These are phyloP conservation scores for Hydrangea macrophylla DNA, from an alignment of 148 eudicot species.

Conservation along the genomic window DNA sequence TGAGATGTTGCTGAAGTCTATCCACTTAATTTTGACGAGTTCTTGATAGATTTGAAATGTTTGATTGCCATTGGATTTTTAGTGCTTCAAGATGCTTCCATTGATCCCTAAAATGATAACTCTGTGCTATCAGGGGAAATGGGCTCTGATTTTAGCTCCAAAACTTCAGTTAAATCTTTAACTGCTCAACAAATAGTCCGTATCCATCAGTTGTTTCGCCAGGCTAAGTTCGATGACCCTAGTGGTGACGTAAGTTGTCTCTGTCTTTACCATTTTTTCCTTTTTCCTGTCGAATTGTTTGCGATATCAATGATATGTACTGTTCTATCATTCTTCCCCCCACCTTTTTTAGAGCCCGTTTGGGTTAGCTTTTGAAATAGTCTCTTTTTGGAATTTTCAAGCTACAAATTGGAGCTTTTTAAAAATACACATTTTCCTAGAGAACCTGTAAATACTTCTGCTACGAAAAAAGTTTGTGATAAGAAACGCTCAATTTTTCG, in stretches of 20 bases:
- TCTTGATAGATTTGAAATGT: neutral
- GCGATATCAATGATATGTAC: neutral
- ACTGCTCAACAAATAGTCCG: slow-evolving; percentile 94
- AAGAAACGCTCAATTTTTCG: too few species aligned
- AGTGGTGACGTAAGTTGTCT: slow-evolving; percentile 85
- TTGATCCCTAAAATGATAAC: slow-evolving; percentile 9
- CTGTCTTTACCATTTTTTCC: neutral
- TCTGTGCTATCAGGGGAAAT: slow-evolving; percentile 72
- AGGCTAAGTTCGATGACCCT: slow-evolving; percentile 97
- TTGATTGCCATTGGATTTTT: neutral
- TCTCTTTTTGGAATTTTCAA: too few species aligned
- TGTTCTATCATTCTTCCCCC: neutral
- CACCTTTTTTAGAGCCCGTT: too few species aligned
- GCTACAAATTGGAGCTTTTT: too few species aligned
- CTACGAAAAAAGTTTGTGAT: too few species aligned
- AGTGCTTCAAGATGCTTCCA: neutral
- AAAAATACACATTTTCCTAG: too few species aligned
- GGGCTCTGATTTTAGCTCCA: slow-evolving; percentile 90
- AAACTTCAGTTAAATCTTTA: slow-evolving; percentile 81
- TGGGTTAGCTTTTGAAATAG: too few species aligned
- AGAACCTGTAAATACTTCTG: too few species aligned
- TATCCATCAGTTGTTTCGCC: slow-evolving; percentile 97
- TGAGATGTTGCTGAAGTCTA: neutral
- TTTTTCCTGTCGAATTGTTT: slow-evolving; percentile 1
- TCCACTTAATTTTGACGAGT: neutral